These are phyloP conservation scores for Phaeodactylum tricornutum DNA, from an alignment of 108 stramenopile species.

Conservation along the genomic window DNA sequence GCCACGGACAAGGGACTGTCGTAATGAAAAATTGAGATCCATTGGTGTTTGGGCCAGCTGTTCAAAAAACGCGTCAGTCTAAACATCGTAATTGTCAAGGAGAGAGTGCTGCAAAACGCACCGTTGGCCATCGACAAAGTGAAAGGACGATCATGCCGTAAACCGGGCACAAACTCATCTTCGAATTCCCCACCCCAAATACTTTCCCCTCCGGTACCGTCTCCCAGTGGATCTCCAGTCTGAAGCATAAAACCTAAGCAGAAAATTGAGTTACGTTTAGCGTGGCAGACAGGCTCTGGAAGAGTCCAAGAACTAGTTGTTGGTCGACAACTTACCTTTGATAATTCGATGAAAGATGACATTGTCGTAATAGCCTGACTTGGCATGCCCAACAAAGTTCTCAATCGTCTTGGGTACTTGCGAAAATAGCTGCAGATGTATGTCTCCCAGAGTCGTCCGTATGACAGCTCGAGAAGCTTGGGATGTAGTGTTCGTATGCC, in stretches of 20 bases:
- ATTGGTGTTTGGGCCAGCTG: slow-evolving; percentile 55
- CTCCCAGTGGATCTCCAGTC: slow-evolving; percentile 96
- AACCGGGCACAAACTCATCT: slow-evolving; percentile 86
- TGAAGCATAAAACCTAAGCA: slow-evolving; percentile 86
- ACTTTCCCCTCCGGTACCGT: slow-evolving; percentile 99
- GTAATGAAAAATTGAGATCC: slow-evolving; percentile 76
- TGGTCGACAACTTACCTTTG: slow-evolving; percentile 22
- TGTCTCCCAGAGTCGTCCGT: slow-evolving; percentile 95
- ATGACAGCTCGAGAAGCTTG: slow-evolving; percentile 58
- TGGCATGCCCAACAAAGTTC: slow-evolving; percentile 89
- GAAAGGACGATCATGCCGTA: slow-evolving; percentile 91
- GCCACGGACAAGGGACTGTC: slow-evolving; percentile 89
- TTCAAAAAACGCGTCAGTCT: too few relatives aligned
- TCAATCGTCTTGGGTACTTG: slow-evolving; percentile 91
- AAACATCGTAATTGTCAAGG: neutral
- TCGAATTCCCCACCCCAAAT: slow-evolving; percentile 99
- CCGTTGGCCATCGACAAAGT: slow-evolving; percentile 98
- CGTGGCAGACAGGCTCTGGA: neutral
- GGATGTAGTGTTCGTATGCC: neutral
- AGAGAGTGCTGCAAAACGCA: too few relatives aligned
- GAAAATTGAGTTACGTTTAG: slow-evolving; percentile 4
- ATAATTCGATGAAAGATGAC: slow-evolving; percentile 97
- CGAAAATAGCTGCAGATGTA: slow-evolving; percentile 81
- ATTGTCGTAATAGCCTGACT: slow-evolving; percentile 93
- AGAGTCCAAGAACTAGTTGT: too few relatives aligned